Base-by-base conservation (phyloP, 345 rosid genomes). In the Hibiscus trionum region DNA sequence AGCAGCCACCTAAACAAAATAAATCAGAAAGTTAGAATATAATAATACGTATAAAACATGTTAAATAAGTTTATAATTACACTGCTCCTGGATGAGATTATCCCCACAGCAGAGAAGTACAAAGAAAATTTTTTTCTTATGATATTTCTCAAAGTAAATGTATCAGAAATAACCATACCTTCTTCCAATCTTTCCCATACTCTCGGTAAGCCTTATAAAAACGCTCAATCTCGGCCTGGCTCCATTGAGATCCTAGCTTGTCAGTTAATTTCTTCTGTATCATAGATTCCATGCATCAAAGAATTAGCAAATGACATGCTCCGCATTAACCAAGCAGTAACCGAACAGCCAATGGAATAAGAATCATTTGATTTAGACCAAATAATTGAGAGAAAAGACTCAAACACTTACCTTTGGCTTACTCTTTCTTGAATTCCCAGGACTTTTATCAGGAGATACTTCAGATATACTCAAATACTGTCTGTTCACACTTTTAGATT, bases 241-340 rank as follows among this genome's bases (percentile, higher is more conserved):
- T 88, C 99, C 99, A 96, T 60, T 91, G 97, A 74, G 95, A 84
- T 70, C 99, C 99, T 69, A 93, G 79, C 84, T 88, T 91, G 63
- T 91, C 93, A 73, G 97, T 73, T 73, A 88, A 79, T 73, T 91
- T 95, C 84, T 81, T 88, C 88, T 91, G 86, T 37, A 70, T 2
- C 42, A 71, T n/a, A 66, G 76, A 7, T 55, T 77, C 70, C 66
- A 59, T 55, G 70, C 17, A 77, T 31, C 11, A 21, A 61, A 47
- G 35, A 69, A 63, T 35, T 67, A 63, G 4, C 69, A 77, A 39
- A 58, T 11, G 7, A 67, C 4, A 16, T 9, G 12, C 1, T 17
- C 52, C 52, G 11, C 16, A 19, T 10, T 39, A 62, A 42, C 33
- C 69, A 44, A 65, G 69, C n/a, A 64, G 1, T 42, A 14, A 19